A percentile compares a stretch with the other conserved stretches of the same genome.
Evolutionary conservation across 441 rosid species (phyloP).

Genomic region (Corymbia citriodora): DNA sequence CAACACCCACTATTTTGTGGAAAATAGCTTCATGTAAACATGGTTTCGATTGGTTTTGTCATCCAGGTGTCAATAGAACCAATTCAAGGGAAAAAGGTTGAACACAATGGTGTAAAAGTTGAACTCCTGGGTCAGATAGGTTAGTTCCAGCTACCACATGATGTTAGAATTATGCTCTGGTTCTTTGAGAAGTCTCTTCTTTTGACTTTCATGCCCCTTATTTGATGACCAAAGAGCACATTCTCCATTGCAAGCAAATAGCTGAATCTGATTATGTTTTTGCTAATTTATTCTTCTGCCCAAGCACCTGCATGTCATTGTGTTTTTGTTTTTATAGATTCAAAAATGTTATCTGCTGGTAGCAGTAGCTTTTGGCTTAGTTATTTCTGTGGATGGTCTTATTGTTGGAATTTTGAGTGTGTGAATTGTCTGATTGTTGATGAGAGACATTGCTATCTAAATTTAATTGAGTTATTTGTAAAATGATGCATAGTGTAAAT

Average conservation of each 20-base stretch:
- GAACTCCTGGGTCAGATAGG: conserved; percentile 18
- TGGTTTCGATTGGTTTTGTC: background rate
- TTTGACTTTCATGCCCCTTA: background rate
- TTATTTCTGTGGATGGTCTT: background rate
- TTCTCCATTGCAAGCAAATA: background rate
- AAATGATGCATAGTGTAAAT: background rate
- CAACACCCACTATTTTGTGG: background rate
- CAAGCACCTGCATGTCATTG: background rate
- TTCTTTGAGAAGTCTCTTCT: background rate
- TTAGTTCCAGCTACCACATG: background rate
- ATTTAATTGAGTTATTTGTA: background rate
- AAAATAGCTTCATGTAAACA: background rate
- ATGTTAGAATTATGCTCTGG: background rate
- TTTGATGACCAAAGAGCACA: background rate
- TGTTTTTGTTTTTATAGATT: background rate
- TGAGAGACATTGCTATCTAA: background rate
- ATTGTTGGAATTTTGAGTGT: background rate
- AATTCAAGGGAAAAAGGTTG: conserved; percentile 14
- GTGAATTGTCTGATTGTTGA: background rate
- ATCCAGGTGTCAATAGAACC: conserved; percentile 11
- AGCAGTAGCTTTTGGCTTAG: background rate
- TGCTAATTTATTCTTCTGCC: background rate
- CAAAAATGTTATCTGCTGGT: background rate
- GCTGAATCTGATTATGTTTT: background rate
- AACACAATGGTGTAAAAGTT: conserved; percentile 14